Conservation (phyloP, 129 eudicot species). For the Deinandra increscens region DNA sequence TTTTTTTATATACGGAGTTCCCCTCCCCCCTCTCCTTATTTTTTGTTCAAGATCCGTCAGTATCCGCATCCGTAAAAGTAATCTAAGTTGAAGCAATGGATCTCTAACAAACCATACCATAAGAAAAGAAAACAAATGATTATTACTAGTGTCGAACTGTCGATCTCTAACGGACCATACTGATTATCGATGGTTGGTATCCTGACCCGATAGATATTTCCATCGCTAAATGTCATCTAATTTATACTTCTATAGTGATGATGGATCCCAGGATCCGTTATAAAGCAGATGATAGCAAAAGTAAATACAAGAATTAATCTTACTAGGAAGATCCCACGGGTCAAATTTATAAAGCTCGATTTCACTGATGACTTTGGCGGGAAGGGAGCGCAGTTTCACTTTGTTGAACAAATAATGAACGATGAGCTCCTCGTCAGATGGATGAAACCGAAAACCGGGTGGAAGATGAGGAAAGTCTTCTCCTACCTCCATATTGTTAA, state of each 20-base stretch:
- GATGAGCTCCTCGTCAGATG: constrained; percentile 70
- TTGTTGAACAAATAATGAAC: constrained; percentile 47
- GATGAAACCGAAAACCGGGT: constrained; percentile 71
- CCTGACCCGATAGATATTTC: not conserved
- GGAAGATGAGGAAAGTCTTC: constrained; percentile 37
- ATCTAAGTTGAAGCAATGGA: too few species aligned
- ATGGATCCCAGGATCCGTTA: not conserved
- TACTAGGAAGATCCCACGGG: constrained; percentile 77
- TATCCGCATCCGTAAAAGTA: too few species aligned
- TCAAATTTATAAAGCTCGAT: constrained; percentile 58
- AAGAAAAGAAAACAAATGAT: too few species aligned
- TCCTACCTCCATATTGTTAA: constrained; percentile 31
- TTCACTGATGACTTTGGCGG: constrained; percentile 50
- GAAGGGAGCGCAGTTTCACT: constrained; percentile 39
- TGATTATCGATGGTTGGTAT: not conserved
- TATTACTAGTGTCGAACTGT: too few species aligned
- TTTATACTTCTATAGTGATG: not conserved
- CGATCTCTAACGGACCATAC: too few species aligned
- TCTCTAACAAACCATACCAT: too few species aligned
- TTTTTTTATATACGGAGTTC: too few species aligned
- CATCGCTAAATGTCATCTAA: not conserved
- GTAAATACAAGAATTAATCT: constrained; percentile 9
- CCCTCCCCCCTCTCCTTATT: too few species aligned
- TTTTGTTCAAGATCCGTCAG: too few species aligned
- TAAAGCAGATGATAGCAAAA: not conserved